A percentile compares a stretch with the other conserved stretches of the same genome.
Evolutionary conservation across 768 basidiomycete genomes (phyloP).

Genomic region (Lentinula lateritia): DNA sequence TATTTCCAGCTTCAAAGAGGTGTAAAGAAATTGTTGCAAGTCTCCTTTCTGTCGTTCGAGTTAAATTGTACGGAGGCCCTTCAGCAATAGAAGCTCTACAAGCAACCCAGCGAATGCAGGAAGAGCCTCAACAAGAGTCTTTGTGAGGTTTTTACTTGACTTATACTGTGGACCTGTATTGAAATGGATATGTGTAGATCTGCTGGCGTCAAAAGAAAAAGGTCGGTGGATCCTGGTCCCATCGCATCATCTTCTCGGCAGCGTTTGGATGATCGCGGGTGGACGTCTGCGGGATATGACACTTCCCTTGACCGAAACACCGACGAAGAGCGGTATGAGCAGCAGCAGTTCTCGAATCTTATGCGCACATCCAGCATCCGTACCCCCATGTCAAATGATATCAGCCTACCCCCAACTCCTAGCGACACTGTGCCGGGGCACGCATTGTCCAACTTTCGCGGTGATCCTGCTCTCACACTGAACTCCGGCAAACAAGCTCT

Average conservation of each 20-base stretch:
- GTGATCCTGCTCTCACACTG: neutral
- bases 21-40: slow-evolving; percentile 14
- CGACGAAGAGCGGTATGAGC: neutral
- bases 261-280: slow-evolving; percentile 4
- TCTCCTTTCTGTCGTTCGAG: slow-evolving; percentile 12
- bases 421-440: neutral
- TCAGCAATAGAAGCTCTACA: slow-evolving; percentile 13
- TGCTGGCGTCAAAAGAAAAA: slow-evolving; percentile 6
- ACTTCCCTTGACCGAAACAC: neutral
- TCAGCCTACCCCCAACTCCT: neutral
- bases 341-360: neutral
- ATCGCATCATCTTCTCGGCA: slow-evolving; percentile 3
- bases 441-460: neutral
- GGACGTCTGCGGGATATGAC: neutral
- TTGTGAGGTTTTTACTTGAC: neutral
- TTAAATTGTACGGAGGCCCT: slow-evolving; percentile 11
- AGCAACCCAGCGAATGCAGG: slow-evolving; percentile 5
- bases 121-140: neutral
- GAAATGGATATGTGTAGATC: neutral
- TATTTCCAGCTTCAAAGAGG: slow-evolving; percentile 12
- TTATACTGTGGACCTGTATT: neutral
- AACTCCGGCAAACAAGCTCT: neutral
- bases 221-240: neutral
- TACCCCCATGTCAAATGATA: slow-evolving; percentile 6
- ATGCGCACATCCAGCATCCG: slow-evolving; percentile 9